These are phyloP conservation scores for Rhizopus sp. DNA, from an alignment of 371 early-diverging fungal genomes.

Conservation along the genomic window DNA sequence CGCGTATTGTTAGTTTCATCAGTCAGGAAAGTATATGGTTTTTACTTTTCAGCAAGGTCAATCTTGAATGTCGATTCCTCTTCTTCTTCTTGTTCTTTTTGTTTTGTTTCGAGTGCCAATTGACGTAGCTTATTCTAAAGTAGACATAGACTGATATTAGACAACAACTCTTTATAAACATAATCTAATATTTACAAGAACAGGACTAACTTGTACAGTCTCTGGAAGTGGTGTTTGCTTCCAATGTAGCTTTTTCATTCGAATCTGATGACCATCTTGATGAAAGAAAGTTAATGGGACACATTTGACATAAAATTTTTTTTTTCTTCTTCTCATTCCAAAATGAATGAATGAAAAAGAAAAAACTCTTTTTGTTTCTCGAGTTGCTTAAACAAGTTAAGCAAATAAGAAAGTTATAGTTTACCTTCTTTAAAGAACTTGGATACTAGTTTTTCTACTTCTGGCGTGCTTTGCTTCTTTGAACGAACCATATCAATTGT, in stretches of 20 bases:
- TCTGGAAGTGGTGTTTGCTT: constrained; percentile 13
- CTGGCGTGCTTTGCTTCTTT: constrained; percentile 33
- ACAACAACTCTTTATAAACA: background rate
- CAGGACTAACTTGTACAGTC: constrained; percentile 6
- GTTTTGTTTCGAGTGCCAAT: background rate
- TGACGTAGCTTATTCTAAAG: constrained; percentile 1
- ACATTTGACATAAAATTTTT: constrained; percentile 18
- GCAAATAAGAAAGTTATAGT: background rate
- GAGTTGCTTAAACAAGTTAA: background rate
- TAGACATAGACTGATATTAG: background rate
- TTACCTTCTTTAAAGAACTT: constrained; percentile 49
- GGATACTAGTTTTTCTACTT: constrained; percentile 41
- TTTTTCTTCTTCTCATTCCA: constrained; percentile 3
- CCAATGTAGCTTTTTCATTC: constrained; percentile 2
- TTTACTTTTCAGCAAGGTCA: constrained; percentile 29
- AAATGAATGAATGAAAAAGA: background rate
- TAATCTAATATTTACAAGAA: constrained; percentile 16
- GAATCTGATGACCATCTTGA: constrained; percentile 14
- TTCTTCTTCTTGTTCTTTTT: constrained; percentile 15
- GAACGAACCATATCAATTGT: constrained; percentile 23
- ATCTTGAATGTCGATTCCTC: constrained; percentile 21
- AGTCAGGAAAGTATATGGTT: background rate
- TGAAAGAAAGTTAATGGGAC: constrained; percentile 14
- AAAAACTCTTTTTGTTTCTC: background rate
- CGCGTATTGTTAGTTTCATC: background rate